Evolutionary conservation across 176 grass and related monocot species (phyloP).

Genomic region (barley (Hordeum vulgare)): MorexV3_pseudomolecules_assembly NC_058523.1:7031771-7032270

Average conservation of each 20-base stretch:
- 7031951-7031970: conserved; percentile 34
- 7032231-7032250: too few species aligned
- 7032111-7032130: too few species aligned
- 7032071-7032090: too few species aligned
- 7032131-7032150: too few species aligned
- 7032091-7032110: too few species aligned
- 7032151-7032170: too few species aligned
- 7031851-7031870: conserved; percentile 29
- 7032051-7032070: too few species aligned
- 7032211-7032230: too few species aligned
- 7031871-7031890: conserved; percentile 34
- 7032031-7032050: too few species aligned
- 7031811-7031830: neutral
- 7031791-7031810: neutral
- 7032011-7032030: conserved; percentile 2
- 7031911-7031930: neutral
- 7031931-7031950: conserved; percentile 15
- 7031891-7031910: conserved; percentile 19
- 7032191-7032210: too few species aligned
- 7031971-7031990: conserved; percentile 18
- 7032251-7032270: too few species aligned
- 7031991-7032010: conserved; percentile 33
- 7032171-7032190: too few species aligned
- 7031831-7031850: neutral
- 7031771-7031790: neutral